Base-by-base conservation (phyloP, 1,139 yeast genomes). In the Candida gigantensis region DNA sequence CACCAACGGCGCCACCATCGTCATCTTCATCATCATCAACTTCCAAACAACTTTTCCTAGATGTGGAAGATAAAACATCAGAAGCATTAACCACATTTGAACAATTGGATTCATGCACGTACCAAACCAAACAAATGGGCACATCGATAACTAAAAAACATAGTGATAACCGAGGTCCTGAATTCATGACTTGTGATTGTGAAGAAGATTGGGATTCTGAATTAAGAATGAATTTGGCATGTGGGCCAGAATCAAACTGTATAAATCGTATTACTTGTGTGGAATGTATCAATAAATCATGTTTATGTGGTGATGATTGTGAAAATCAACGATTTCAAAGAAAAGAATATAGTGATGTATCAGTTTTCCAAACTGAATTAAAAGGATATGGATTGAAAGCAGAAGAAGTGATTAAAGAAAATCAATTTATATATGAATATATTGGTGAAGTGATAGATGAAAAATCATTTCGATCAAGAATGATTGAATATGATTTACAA, bases 371-470 rank as follows among this genome's bases (percentile, higher is more conserved):
- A 46, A 89, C 97, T 0, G 89, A 84, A 42, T 64, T 69, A 45
- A 92, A 92, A 56, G 98, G 98, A 0, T 92, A 77, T 55, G 98
- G 98, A 19, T 77, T 92, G 37, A 72, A 95, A 40, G 90, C 96
- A 0, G 71, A 79, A 42, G 60, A 55, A 4, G 66, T 62, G 30
- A 69, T 92, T n/a, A 63, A 71, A 8, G 80, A 77, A 21, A 79
- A 80, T 34, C 67, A 78, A 13, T 89, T 92, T 56, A 77, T 92
- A 27, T 87, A 86, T 60, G 98, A 92, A 60, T 92, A 92, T 62
- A 79, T 86, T 39, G 98, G 98, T 21, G 98, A 92, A 57, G 95
- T 92, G 20, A 84, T 92, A 27, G 88, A 84, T 53, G 95, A 87
- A 52, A 62, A 64, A 13, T 66, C 78, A 21, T 92, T 90, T 58